Percentiles rank a stretch among this genome's conserved stretches.
phyloP scores from a whole-genome alignment of 345 rosid genomes.

The Cardamine chenopodiifolia region DNA sequence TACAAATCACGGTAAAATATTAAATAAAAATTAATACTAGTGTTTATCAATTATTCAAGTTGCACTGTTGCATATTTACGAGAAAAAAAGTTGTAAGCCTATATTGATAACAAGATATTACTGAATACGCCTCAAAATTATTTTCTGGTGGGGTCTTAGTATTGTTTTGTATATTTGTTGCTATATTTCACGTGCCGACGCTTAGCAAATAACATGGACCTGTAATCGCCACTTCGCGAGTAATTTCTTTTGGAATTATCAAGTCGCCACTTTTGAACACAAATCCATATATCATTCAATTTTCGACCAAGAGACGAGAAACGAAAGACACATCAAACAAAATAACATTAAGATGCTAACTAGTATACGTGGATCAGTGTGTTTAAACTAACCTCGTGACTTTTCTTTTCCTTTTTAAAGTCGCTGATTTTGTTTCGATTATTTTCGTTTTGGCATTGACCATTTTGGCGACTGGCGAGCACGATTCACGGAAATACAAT shows the following conservation, averaged over 20 bases:
- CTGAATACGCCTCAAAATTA: neutral
- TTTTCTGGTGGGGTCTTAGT: neutral
- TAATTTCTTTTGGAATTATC: neutral
- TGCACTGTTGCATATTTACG: neutral
- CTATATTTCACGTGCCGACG: neutral
- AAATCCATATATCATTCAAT: neutral
- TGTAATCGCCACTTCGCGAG: neutral
- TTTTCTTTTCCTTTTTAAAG: neutral
- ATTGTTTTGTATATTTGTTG: neutral
- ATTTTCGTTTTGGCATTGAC: neutral
- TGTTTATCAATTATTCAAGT: too few relatives aligned
- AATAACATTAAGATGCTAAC: neutral
- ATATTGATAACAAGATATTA: neutral
- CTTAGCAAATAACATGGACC: neutral
- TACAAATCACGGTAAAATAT: too few relatives aligned
- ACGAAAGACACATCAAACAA: neutral
- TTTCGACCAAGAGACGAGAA: neutral
- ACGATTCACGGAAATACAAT: neutral
- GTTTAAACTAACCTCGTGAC: neutral
- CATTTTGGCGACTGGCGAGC: neutral
- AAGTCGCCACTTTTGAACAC: conserved; percentile 26
- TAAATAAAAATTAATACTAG: too few relatives aligned
- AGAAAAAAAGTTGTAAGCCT: neutral
- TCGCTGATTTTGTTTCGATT: neutral
- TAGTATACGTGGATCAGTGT: neutral